phyloP scores from a whole-genome alignment of 1,284 basidiomycete genomes.

The Ceratobasidium sp. region DNA sequence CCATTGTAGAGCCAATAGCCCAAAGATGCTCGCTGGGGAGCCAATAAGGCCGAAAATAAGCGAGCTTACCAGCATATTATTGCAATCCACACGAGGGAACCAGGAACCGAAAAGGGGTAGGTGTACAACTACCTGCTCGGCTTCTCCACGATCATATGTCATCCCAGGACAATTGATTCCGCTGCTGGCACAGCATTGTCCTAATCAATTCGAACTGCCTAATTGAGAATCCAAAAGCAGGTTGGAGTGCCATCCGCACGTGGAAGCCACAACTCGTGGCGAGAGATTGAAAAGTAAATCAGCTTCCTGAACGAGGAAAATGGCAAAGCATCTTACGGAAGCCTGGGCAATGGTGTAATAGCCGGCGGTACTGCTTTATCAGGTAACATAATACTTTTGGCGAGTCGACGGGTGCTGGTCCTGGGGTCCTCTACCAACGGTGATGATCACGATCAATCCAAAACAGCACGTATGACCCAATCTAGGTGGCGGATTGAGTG shows the following conservation, averaged over 20 bases:
- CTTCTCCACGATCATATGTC: not conserved
- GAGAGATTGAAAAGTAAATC: constrained; percentile 27
- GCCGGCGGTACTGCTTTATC: constrained; percentile 22
- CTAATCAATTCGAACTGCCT: constrained; percentile 8
- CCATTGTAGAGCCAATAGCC: not conserved
- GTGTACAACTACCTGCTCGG: not conserved
- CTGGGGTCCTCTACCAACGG: constrained; percentile 29
- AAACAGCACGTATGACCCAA: constrained; percentile 8
- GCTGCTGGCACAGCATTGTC: not conserved
- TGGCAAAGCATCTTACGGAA: not conserved
- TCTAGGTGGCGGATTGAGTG: constrained; percentile 31
- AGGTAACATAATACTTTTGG: not conserved
- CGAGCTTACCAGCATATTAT: not conserved
- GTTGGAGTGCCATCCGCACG: not conserved
- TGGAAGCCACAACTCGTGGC: constrained; percentile 16
- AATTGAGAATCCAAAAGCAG: constrained; percentile 20
- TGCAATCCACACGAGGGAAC: not conserved
- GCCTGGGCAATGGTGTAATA: not conserved
- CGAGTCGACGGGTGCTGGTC: not conserved
- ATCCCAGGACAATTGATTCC: constrained; percentile 1
- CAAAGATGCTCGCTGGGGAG: not conserved
- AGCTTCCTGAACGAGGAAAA: constrained; percentile 33
- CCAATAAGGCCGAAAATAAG: not conserved
- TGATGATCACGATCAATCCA: constrained; percentile 42
- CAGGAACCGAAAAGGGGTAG: constrained; percentile 25